Base-by-base conservation (phyloP, 75 land plant species). In the Azolla pinnata region DNA sequence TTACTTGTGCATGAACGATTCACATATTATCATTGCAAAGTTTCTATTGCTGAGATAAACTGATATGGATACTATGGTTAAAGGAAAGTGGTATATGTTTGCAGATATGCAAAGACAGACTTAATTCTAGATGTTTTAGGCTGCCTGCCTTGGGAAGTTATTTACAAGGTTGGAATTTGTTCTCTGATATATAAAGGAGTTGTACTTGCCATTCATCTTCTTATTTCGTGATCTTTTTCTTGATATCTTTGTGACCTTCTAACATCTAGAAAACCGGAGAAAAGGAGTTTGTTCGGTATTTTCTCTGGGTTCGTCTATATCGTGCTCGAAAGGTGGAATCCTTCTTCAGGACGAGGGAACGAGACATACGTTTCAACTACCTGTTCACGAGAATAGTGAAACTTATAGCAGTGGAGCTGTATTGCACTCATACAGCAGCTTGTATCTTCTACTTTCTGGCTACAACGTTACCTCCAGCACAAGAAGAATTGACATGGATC, bases 401-500 rank as follows among this genome's bases (percentile, higher is more conserved):
- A 65, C 83, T 86, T 44, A 63, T 88, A 51, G 62, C 50, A 59
- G 95, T 85, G 18, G 95, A 88, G 61, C 74, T 88, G 0, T 88
- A 88, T 56, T 88, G 86, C 73, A 88, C 95, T 23, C 95, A 88
- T 65, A 88, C 95, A 31, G 90, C 95, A n/a, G 90, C 90, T 14
- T 88, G 95, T 61, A 78, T 85, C 45, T 85, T 88, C 45, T 85
- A 88, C 65, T 85, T 85, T 71, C 65, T 88, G 31, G 95, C 95
- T 2, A 88, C 90, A 31, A 82, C 83, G 23, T 33, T 88, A 14
- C 86, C 90, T 33, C 53, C 50, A 24, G 67, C 74, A 21, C 57
- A 71, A 58, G 90, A 82, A 50, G 77, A 66, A 0, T 80, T 70
- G 38, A 86, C 90, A 23, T 86, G 90, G 90, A 83, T 86, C 30